phyloP scores from a whole-genome alignment of 305 asterid species.

The Striga hermonthica region DNA sequence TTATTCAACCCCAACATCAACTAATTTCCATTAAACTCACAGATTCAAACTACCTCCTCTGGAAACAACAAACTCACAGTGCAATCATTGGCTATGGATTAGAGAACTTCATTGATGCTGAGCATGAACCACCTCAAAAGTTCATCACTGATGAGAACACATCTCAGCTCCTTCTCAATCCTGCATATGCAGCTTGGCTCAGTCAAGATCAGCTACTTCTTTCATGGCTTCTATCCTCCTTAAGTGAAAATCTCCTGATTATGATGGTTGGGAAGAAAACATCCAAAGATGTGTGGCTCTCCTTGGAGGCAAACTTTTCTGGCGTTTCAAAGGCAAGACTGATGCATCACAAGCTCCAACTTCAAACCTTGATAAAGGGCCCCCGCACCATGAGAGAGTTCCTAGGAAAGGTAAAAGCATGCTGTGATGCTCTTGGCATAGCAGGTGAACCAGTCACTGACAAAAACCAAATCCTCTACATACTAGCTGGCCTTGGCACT shows the following conservation, averaged over 20 bases:
- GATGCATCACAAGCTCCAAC: not conserved
- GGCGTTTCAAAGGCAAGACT: not conserved
- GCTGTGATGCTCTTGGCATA: not conserved
- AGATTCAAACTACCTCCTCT: not conserved
- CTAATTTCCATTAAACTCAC: not conserved
- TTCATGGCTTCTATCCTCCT: not conserved
- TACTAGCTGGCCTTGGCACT: not conserved
- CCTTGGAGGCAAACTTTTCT: not conserved
- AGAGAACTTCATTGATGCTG: not conserved
- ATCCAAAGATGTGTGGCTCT: too few relatives aligned
- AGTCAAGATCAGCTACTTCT: not conserved
- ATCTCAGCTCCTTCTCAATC: not conserved
- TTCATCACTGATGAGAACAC: too few relatives aligned
- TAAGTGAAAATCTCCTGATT: not conserved
- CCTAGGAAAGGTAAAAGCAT: not conserved
- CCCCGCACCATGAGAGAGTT: not conserved
- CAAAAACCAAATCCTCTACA: not conserved
- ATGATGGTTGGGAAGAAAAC: not conserved
- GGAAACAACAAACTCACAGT: not conserved
- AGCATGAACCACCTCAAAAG: too few relatives aligned
- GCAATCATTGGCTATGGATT: not conserved
- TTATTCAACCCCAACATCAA: not conserved
- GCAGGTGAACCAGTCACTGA: not conserved
- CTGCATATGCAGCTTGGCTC: not conserved
- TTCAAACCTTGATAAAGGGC: not conserved